Conservation (phyloP, 2,329 filamentous ascomycete genomes). For the Alternaria rosae region DNA sequence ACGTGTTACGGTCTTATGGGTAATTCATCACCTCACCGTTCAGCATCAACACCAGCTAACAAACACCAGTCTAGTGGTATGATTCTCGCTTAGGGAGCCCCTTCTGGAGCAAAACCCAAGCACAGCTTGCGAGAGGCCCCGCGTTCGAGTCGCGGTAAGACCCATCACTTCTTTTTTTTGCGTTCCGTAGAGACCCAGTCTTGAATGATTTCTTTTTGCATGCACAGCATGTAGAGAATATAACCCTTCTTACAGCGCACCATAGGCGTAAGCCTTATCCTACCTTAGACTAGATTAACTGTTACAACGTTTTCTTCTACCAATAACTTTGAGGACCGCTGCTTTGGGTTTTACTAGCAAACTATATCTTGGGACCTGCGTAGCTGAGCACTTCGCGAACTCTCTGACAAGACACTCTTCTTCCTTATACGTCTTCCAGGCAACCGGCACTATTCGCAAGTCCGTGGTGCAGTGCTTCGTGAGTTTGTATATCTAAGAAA, state of each 20-base stretch:
- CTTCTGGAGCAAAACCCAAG: conserved; percentile 19
- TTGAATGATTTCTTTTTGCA: neutral
- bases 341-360: neutral
- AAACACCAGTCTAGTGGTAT: conserved; percentile 20
- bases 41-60: conserved; percentile 1
- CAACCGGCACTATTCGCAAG: neutral
- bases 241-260: neutral
- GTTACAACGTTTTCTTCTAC: neutral
- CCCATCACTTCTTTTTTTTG: conserved; percentile 15
- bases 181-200: neutral
- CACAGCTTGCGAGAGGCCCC: conserved; percentile 27
- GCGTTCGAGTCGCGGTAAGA: conserved; percentile 29
- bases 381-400: neutral
- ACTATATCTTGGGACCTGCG: neutral
- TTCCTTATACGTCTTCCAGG: neutral
- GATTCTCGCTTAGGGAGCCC: conserved; percentile 11
- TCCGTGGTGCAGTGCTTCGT: neutral
- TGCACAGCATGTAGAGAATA: neutral
- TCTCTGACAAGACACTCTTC: neutral
- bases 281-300: neutral
- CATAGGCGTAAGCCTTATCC: neutral
- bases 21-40: neutral
- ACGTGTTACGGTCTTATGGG: conserved; percentile 19
- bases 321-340: neutral
- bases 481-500: neutral